Evolutionary conservation across 1,284 basidiomycete species (phyloP).

Genomic region (Irpex sp.): DNA sequence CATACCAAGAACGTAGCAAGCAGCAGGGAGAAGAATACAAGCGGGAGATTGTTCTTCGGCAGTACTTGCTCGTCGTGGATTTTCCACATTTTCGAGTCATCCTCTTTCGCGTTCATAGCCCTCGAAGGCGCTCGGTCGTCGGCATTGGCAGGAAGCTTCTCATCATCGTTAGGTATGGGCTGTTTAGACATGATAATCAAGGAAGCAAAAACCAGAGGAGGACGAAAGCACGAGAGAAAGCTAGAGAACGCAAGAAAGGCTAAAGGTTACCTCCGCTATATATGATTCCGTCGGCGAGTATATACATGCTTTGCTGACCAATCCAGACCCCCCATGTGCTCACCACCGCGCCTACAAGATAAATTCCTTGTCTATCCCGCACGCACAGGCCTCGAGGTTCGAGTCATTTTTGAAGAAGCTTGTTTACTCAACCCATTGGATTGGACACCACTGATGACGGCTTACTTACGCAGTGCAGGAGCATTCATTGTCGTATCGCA

Average conservation of each 20-base stretch:
- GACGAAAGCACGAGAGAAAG: background rate
- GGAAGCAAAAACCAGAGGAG: background rate
- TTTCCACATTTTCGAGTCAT: background rate
- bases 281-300: background rate
- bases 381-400: background rate
- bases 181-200: background rate
- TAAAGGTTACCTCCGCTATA: background rate
- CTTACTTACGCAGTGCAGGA: background rate
- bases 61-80: constrained; percentile 6
- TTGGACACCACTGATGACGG: background rate
- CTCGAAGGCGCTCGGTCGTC: background rate
- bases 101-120: background rate
- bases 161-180: background rate
- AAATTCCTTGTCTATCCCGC: background rate
- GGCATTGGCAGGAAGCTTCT: background rate
- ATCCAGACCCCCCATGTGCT: background rate
- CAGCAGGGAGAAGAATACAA: constrained; percentile 23
- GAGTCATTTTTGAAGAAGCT: background rate
- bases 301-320: background rate
- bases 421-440: background rate
- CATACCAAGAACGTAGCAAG: constrained; percentile 26
- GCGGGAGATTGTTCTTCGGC: constrained; percentile 9
- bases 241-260: background rate
- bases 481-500: background rate
- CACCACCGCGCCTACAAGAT: background rate